These are phyloP conservation scores for Cladosporium velox DNA, from an alignment of 2,329 filamentous ascomycete genomes.

Conservation along the genomic window DNA sequence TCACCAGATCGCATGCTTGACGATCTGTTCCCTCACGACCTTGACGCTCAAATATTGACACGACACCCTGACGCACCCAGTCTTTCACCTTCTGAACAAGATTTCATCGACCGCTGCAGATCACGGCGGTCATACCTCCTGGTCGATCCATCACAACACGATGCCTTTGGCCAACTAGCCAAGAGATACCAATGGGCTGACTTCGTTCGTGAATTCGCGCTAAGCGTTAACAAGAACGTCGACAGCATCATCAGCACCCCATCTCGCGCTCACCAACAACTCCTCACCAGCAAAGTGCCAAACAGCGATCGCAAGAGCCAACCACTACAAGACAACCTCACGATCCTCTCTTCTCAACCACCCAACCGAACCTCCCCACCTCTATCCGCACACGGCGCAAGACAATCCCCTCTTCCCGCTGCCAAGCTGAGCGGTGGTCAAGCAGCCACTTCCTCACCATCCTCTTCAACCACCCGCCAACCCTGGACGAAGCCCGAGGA, in stretches of 20 bases:
- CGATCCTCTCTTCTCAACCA: constrained; percentile 29
- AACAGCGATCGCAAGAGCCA: constrained; percentile 14
- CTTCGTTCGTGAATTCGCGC: constrained; percentile 60
- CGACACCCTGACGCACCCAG: constrained; percentile 56
- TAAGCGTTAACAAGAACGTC: constrained; percentile 60
- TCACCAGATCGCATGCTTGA: constrained; percentile 59
- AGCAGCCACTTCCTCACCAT: constrained; percentile 25
- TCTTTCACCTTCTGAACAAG: constrained; percentile 59
- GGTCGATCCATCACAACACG: constrained; percentile 45
- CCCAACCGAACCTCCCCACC: constrained; percentile 32
- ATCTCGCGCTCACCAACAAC: constrained; percentile 28
- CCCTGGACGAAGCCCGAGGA: constrained; percentile 91
- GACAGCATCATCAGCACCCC: constrained; percentile 45
- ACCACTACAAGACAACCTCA: constrained; percentile 21
- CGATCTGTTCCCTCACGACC: constrained; percentile 60
- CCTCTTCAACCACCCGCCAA: constrained; percentile 50
- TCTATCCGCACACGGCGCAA: constrained; percentile 6
- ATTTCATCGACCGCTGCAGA: constrained; percentile 59
- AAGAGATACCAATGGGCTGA: constrained; percentile 66
- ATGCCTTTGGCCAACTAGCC: constrained; percentile 52
- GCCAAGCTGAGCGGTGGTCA: constrained; percentile 21
- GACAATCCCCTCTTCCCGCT: constrained; percentile 24
- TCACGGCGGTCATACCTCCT: constrained; percentile 60
- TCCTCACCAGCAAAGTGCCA: not conserved
- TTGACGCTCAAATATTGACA: constrained; percentile 56